phyloP scores from a whole-genome alignment of 2,329 filamentous ascomycete species.

The Coniochaeta ligniaria region DNA sequence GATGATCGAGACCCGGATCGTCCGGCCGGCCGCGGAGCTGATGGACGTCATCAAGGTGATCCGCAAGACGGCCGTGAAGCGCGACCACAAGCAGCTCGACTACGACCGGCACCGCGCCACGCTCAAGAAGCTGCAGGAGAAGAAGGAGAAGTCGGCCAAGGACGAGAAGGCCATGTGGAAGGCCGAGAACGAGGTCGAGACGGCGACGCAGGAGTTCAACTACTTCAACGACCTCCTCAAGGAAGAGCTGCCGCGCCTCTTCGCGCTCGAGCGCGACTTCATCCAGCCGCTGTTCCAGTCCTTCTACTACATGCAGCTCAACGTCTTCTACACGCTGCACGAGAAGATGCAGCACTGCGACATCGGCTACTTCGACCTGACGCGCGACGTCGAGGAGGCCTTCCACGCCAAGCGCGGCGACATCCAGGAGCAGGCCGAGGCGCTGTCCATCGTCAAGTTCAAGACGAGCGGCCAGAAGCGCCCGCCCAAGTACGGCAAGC shows the following conservation, averaged over 20 bases:
- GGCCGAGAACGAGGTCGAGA: constrained; percentile 84
- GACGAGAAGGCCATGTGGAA: constrained; percentile 98
- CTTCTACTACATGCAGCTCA: constrained; percentile 99
- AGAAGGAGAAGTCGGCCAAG: constrained; percentile 93
- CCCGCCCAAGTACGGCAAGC: constrained; percentile 52
- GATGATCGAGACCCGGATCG: constrained; percentile 90
- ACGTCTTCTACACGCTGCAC: constrained; percentile 97
- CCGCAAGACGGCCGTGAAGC: constrained; percentile 79
- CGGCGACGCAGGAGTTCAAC: constrained; percentile 91
- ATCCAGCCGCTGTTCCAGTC: constrained; percentile 96
- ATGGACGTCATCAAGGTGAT: constrained; percentile 94
- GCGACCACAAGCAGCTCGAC: constrained; percentile 95
- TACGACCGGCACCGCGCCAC: constrained; percentile 80
- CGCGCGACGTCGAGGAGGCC: constrained; percentile 82
- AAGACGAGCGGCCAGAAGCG: constrained; percentile 73
- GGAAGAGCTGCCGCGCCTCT: constrained; percentile 88
- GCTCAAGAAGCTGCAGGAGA: constrained; percentile 92
- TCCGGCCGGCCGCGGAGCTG: constrained; percentile 87
- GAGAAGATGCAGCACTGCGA: constrained; percentile 97
- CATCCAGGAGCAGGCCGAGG: constrained; percentile 78
- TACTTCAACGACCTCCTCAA: constrained; percentile 98
- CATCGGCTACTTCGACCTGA: constrained; percentile 95
- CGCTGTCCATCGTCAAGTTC: constrained; percentile 79
- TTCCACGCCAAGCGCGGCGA: constrained; percentile 86
- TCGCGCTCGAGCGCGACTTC: constrained; percentile 83